phyloP scores from a whole-genome alignment of 2,329 filamentous ascomycete species.

The Herpotrichia juniperi region DNA sequence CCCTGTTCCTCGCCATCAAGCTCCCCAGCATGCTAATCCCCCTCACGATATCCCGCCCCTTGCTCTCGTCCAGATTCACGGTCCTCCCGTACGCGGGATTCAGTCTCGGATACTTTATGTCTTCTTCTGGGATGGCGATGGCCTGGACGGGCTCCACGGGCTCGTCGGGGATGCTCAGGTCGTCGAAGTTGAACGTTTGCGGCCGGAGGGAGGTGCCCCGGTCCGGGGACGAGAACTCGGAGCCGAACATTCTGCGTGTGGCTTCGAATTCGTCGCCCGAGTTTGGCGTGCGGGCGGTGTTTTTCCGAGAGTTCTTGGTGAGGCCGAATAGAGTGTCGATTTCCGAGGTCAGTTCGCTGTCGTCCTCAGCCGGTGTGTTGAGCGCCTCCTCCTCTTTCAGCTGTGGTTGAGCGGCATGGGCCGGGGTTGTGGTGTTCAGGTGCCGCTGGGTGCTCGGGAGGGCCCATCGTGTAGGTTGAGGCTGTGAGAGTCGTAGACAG shows the following conservation, averaged over 20 bases:
- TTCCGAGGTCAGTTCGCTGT: constrained; percentile 11
- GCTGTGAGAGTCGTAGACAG: not conserved
- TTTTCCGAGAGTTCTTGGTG: constrained; percentile 3
- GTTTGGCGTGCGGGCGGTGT: constrained; percentile 5
- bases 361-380: constrained; percentile 1
- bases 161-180: constrained; percentile 23
- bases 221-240: constrained; percentile 7
- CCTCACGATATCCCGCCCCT: constrained; percentile 54
- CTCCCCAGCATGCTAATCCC: constrained; percentile 53
- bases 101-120: constrained; percentile 37
- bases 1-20: constrained; percentile 59
- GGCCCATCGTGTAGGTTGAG: not conserved
- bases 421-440: not conserved
- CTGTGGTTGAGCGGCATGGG: constrained; percentile 2
- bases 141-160: constrained; percentile 10
- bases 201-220: not conserved
- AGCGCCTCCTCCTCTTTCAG: constrained; percentile 2
- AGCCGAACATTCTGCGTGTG: constrained; percentile 12
- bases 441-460: constrained; percentile 1
- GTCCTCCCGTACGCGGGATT: constrained; percentile 49
- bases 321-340: constrained; percentile 34
- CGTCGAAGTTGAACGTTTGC: constrained; percentile 19
- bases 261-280: constrained; percentile 13
- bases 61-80: constrained; percentile 39
- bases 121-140: constrained; percentile 10